A percentile compares a stretch with the other conserved stretches of the same genome.
Evolutionary conservation across 768 basidiomycete species (phyloP).

Genomic region (Trametes coccinea): DNA sequence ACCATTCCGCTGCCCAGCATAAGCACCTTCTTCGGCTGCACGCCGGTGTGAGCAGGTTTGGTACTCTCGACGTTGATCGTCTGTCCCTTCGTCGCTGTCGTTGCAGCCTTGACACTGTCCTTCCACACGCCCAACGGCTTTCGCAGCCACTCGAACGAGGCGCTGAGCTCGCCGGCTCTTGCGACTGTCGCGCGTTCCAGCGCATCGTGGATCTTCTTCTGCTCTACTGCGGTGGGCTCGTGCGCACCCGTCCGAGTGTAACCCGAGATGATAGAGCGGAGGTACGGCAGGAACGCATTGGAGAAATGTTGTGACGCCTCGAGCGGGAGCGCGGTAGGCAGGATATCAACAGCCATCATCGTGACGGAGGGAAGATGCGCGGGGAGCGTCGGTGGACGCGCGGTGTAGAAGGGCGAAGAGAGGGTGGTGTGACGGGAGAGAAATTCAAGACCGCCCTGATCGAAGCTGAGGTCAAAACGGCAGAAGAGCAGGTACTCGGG

Average conservation of each 20-base stretch:
- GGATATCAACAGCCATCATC: slow-evolving; percentile 90
- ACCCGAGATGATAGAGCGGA: slow-evolving; percentile 53
- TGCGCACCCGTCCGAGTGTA: slow-evolving; percentile 31
- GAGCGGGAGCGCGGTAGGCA: slow-evolving; percentile 79
- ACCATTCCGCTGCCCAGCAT: slow-evolving; percentile 96
- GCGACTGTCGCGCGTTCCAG: slow-evolving; percentile 76
- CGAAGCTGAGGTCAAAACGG: not conserved
- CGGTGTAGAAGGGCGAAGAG: slow-evolving; percentile 67
- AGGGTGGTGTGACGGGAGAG: slow-evolving; percentile 76
- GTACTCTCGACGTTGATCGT: not conserved
- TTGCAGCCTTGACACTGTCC: not conserved
- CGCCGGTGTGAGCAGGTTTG: not conserved
- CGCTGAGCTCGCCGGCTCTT: slow-evolving; percentile 51
- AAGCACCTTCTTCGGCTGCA: slow-evolving; percentile 55
- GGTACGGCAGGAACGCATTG: slow-evolving; percentile 61
- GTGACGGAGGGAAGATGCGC: slow-evolving; percentile 57
- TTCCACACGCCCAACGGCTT: slow-evolving; percentile 49
- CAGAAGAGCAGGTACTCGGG: not conserved
- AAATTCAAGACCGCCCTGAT: slow-evolving; percentile 83
- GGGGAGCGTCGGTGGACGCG: slow-evolving; percentile 43
- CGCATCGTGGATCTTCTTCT: slow-evolving; percentile 40
- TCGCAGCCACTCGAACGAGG: slow-evolving; percentile 59
- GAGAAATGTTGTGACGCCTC: slow-evolving; percentile 85
- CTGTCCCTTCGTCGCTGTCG: not conserved
- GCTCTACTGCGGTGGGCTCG: slow-evolving; percentile 15